Evolutionary conservation across 768 basidiomycete genomes (phyloP).

Genomic region (Pulveroboletus ravenelii): DNA sequence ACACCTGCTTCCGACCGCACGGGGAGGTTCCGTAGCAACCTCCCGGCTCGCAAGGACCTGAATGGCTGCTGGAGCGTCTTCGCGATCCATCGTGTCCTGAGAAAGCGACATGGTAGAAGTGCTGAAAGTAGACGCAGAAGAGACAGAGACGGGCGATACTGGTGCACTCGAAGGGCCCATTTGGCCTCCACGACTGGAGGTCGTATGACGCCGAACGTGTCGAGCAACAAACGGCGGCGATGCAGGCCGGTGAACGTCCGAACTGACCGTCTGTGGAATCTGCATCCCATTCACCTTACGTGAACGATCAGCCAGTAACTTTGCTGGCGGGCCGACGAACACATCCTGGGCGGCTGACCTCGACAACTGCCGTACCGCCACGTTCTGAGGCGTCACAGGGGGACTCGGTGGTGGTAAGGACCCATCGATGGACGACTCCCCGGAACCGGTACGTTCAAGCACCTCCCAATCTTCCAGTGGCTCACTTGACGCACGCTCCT

Average conservation of each 20-base stretch:
- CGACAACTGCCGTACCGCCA: constrained; percentile 12
- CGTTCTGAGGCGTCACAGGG: constrained; percentile 20
- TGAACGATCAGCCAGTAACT: constrained; percentile 11
- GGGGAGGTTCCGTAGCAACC: constrained; percentile 23
- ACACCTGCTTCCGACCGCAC: constrained; percentile 9
- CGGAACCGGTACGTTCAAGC: constrained; percentile 27
- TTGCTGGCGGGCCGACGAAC: constrained; percentile 11
- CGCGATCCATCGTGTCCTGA: constrained; percentile 13
- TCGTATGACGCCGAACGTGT: constrained; percentile 31
- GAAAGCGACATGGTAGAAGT: constrained; percentile 18
- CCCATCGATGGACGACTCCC: constrained; percentile 22
- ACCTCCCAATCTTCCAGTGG: constrained; percentile 33
- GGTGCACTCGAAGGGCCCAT: constrained; percentile 29
- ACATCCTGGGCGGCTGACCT: constrained; percentile 8
- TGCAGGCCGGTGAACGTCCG: constrained; percentile 23
- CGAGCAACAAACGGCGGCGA: constrained; percentile 32
- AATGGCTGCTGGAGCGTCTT: constrained; percentile 16
- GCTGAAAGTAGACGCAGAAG: constrained; percentile 27
- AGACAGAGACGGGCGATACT: constrained; percentile 27
- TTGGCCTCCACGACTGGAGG: constrained; percentile 30
- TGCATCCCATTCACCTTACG: constrained; percentile 26
- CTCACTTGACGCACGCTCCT: constrained; percentile 32
- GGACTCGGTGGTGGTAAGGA: constrained; percentile 19
- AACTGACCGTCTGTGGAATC: constrained; percentile 14
- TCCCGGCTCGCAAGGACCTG: constrained; percentile 16